These are phyloP conservation scores for Calycina herbarum DNA, from an alignment of 2,329 filamentous ascomycete species.

Conservation along the genomic window DNA sequence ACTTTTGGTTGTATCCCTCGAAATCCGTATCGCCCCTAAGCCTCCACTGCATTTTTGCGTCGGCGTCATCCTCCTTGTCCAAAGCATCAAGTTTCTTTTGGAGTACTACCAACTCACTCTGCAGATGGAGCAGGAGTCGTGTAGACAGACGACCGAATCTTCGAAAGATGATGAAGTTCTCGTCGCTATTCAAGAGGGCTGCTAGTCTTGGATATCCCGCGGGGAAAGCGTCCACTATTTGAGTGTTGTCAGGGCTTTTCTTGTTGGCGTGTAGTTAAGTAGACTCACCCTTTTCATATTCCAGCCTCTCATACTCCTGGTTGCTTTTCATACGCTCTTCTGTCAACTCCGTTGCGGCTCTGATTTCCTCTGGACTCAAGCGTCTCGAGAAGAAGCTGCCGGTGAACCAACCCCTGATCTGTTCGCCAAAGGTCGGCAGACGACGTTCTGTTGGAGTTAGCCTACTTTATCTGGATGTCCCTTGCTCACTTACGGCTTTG, in stretches of 20 bases:
- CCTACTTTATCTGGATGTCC: not conserved
- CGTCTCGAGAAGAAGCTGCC: not conserved
- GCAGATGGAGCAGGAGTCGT: constrained; percentile 19
- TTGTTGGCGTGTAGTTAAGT: not conserved
- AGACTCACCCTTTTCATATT: constrained; percentile 16
- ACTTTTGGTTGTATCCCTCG: constrained; percentile 5
- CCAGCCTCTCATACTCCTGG: constrained; percentile 10
- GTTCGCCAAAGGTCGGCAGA: not conserved
- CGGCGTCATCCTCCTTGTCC: constrained; percentile 16
- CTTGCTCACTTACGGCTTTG: not conserved
- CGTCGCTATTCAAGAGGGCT: constrained; percentile 20
- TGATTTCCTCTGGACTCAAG: constrained; percentile 3
- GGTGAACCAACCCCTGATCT: not conserved
- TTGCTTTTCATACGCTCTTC: not conserved
- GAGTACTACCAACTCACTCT: constrained; percentile 18
- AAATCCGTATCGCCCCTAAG: constrained; percentile 9
- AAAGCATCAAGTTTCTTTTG: constrained; percentile 19
- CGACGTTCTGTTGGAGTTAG: constrained; percentile 1
- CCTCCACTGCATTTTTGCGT: constrained; percentile 6
- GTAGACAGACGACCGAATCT: constrained; percentile 16
- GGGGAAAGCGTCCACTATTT: constrained; percentile 18
- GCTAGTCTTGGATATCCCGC: constrained; percentile 22
- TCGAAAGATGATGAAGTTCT: constrained; percentile 19
- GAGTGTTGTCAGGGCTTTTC: not conserved
- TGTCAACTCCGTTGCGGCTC: not conserved